These are phyloP conservation scores for Penicillium flavigenum DNA, from an alignment of 495 filamentous ascomycete genomes.

Conservation along the genomic window DNA sequence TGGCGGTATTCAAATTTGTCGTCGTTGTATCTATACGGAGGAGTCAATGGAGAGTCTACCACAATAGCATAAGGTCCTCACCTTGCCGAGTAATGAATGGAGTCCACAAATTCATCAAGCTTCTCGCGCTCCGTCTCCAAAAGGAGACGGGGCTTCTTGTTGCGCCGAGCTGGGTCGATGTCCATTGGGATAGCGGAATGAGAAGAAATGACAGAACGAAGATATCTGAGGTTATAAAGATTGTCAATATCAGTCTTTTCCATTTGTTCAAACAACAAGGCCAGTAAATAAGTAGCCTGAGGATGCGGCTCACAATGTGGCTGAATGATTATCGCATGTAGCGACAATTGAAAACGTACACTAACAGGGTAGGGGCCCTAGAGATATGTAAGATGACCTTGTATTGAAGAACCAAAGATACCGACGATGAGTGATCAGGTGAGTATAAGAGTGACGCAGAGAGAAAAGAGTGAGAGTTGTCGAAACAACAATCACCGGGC, in stretches of 20 bases:
- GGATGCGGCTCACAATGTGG: conserved; percentile 5
- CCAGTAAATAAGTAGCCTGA: neutral
- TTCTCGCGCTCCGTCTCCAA: conserved; percentile 76
- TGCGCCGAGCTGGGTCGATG: conserved; percentile 78
- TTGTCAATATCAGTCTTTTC: neutral
- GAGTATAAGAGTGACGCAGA: conserved; percentile 3
- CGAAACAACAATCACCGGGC: conserved; percentile 8
- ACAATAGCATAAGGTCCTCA: conserved; percentile 39
- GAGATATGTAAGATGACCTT: neutral
- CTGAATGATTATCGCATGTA: conserved; percentile 4
- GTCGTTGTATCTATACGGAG: conserved; percentile 70
- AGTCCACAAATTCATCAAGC: conserved; percentile 86
- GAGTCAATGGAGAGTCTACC: neutral
- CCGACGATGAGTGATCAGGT: neutral
- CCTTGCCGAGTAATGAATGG: conserved; percentile 94
- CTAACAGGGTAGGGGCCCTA: neutral
- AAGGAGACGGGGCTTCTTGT: conserved; percentile 76
- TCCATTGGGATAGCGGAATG: conserved; percentile 47
- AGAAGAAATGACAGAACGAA: neutral
- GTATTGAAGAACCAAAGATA: neutral
- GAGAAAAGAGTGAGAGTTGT: conserved; percentile 5
- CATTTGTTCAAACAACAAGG: neutral
- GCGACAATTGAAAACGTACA: neutral
- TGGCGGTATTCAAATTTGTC: conserved; percentile 90
- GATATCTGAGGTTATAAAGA: neutral